Base-by-base conservation (phyloP, 2,329 filamentous ascomycete species). In the Diaporthe australafricana region DNA sequence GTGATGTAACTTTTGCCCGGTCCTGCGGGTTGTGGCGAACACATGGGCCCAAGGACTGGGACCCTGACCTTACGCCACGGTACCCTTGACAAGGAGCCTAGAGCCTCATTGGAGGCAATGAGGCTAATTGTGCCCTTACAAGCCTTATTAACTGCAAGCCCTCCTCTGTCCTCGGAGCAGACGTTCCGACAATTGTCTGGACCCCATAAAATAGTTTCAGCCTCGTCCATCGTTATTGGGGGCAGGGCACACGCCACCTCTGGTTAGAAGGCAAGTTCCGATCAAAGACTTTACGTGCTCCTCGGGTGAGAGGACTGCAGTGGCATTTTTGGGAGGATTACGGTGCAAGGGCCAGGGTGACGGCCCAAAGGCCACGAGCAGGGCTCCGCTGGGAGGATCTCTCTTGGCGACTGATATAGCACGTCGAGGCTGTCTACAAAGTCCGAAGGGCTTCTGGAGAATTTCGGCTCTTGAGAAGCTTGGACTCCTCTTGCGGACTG, bases 1-100 rank as follows among this genome's bases (percentile, higher is more conserved):
- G 67, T 69, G 67, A 69, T 69, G 67, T 69, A 69, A 69, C 27
- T 65, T 4, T 5, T 69, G 53, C 42, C 25, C 42, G 53, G 47
- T 11, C 9, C 53, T 9, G 53, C 22, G 42, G 45, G 30, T n/a
- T n/a, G 60, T 50, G 60, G 45, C 45, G 30, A 38, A 48, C 14
- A 25, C 8, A 40, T 17, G 35, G 53, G 55, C 55, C 55, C n/a
- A n/a, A 57, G 52, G 30, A 30, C 5, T 30, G 52, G 22, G 9
- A 20, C 60, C 55, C 20, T 22, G 32, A n/a, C 60, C 60, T 42
- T 42, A 48, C 60, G 60, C 20, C 20, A 7, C 27, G 32, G 27
- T 25, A 50, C 30, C 3, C n/a, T 65, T 6, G 45, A 50, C 60
- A 65, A 30, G 60, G 60, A 45, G n/a, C 8, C 20, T 50, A 65